phyloP scores from a whole-genome alignment of 352 stramenopile species.

The Globisporangium nodosum region DNA sequence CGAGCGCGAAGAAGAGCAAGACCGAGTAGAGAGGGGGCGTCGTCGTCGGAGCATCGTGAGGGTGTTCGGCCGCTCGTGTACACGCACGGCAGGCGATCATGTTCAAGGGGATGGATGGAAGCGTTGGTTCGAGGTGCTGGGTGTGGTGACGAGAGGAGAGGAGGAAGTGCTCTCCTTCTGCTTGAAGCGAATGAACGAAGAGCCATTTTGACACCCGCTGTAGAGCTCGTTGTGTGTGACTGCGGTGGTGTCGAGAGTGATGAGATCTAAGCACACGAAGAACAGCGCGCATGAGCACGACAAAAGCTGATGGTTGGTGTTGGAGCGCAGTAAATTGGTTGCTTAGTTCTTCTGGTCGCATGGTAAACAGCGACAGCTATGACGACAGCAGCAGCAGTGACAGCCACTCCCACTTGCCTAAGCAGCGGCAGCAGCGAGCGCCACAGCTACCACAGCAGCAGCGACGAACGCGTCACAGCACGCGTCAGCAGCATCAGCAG shows the following conservation, averaged over 20 bases:
- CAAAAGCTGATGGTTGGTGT: background rate
- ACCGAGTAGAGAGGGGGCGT: slow-evolving; percentile 33
- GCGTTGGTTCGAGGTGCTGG: background rate
- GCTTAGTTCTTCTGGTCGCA: slow-evolving; percentile 2
- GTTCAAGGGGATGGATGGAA: background rate
- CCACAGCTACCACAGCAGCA: background rate
- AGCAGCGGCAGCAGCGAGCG: too few species aligned
- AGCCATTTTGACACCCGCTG: background rate
- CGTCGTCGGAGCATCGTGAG: background rate
- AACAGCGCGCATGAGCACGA: background rate
- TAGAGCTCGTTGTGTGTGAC: background rate
- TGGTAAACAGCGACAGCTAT: background rate
- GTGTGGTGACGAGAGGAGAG: background rate
- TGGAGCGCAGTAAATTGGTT: slow-evolving; percentile 3
- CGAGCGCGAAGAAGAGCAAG: slow-evolving; percentile 48
- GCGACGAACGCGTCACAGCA: slow-evolving; percentile 13
- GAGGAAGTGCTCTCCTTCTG: background rate
- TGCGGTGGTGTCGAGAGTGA: background rate
- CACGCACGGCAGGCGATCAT: background rate
- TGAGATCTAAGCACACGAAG: background rate
- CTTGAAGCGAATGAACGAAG: background rate
- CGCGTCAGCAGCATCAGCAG: slow-evolving; percentile 6
- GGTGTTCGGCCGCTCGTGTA: background rate
- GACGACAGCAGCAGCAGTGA: background rate
- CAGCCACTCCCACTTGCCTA: background rate